A percentile compares a stretch with the other conserved stretches of the same genome.
Evolutionary conservation across 371 early-diverging fungal species (phyloP).

Genomic region (Circinella minor): DNA sequence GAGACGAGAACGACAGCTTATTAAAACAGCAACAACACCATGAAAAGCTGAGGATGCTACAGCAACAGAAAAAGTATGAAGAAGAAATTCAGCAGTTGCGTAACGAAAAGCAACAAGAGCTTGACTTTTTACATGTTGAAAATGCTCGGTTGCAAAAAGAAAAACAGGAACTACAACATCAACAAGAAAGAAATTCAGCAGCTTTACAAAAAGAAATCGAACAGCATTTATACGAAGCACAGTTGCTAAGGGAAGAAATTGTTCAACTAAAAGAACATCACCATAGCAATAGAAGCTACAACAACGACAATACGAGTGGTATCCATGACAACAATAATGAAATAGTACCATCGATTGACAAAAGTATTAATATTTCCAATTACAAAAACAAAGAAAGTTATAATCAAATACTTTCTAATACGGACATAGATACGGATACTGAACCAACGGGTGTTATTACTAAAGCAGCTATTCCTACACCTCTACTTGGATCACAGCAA

Average conservation of each 20-base stretch:
- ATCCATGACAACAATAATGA: background rate
- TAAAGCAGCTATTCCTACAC: too few species aligned
- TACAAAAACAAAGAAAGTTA: background rate
- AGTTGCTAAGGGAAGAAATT: background rate
- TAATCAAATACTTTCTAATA: background rate
- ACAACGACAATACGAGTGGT: background rate
- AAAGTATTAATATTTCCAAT: background rate
- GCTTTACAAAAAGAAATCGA: background rate
- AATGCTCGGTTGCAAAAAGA: background rate
- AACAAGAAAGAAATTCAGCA: background rate
- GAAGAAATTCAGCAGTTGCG: background rate
- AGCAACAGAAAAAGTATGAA: background rate
- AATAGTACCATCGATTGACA: background rate
- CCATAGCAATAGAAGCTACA: background rate
- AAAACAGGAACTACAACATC: background rate
- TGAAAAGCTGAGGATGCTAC: too few species aligned
- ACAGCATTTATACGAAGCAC: background rate
- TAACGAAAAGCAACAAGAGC: background rate
- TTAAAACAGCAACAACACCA: too few species aligned
- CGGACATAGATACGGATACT: background rate
- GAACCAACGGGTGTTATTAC: too few species aligned
- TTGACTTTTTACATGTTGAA: background rate
- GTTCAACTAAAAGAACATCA: background rate
- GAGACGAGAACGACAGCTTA: too few species aligned
- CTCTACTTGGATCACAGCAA: background rate